Percentiles rank a stretch among this genome's conserved stretches.
phyloP scores from a whole-genome alignment of 2,329 filamentous ascomycete species.

The Colletotrichum sidae region DNA sequence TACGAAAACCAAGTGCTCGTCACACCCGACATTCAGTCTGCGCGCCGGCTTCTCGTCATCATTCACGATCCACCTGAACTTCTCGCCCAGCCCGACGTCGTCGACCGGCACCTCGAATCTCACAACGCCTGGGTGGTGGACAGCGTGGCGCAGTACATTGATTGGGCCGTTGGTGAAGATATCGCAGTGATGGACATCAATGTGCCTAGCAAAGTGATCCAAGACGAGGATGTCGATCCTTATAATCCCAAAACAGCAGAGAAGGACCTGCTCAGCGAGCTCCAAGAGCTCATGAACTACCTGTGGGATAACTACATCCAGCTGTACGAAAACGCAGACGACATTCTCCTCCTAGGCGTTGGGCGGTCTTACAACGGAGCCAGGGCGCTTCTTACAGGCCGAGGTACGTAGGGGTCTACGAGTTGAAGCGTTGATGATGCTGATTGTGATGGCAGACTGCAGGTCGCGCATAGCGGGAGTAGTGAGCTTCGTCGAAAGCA shows the following conservation, averaged over 20 bases:
- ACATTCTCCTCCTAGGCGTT: conserved; percentile 88
- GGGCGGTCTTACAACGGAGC: conserved; percentile 90
- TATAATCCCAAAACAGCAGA: conserved; percentile 59
- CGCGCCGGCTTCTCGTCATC: conserved; percentile 80
- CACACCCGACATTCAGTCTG: conserved; percentile 75
- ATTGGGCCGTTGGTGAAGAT: conserved; percentile 81
- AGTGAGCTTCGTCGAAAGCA: conserved; percentile 84
- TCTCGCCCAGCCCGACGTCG: conserved; percentile 72
- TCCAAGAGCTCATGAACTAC: conserved; percentile 82
- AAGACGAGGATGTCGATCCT: conserved; percentile 65
- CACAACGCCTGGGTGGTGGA: conserved; percentile 94
- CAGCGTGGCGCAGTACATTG: conserved; percentile 81
- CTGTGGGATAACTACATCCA: conserved; percentile 98
- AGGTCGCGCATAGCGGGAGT: conserved; percentile 77
- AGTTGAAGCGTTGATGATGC: not conserved
- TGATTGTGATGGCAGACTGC: conserved; percentile 58
- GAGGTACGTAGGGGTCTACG: conserved; percentile 65
- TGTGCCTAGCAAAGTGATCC: conserved; percentile 81
- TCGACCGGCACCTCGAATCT: conserved; percentile 80
- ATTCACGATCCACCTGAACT: conserved; percentile 91
- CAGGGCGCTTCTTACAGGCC: conserved; percentile 81
- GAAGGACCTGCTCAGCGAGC: conserved; percentile 65
- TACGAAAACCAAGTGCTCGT: conserved; percentile 90
- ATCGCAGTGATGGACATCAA: conserved; percentile 94
- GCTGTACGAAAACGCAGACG: conserved; percentile 74